Percentiles rank a stretch among this genome's conserved stretches.
These are phyloP conservation scores for Yamadazyma sp. DNA, from an alignment of 805 yeast species.

Conservation along the genomic window DNA sequence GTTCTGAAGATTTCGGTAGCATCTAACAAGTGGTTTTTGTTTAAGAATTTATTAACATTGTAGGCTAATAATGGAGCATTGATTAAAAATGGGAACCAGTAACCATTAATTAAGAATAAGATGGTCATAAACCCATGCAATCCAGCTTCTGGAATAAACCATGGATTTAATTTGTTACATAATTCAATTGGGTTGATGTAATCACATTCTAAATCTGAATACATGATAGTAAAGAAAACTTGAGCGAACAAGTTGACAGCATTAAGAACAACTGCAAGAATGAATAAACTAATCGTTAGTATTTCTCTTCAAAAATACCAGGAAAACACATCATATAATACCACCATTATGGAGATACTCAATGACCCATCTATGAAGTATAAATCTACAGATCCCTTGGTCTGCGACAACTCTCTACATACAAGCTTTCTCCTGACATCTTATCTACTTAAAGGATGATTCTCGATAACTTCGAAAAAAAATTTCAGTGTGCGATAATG, in stretches of 20 bases:
- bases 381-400: too few species aligned
- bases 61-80: constrained; percentile 81
- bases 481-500: constrained; percentile 5
- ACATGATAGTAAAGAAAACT: constrained; percentile 93
- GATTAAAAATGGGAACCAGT: constrained; percentile 85
- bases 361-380: too few species aligned
- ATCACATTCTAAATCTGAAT: constrained; percentile 92
- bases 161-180: constrained; percentile 87
- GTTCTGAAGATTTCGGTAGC: constrained; percentile 98
- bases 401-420: too few species aligned
- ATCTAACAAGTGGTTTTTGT: constrained; percentile 82
- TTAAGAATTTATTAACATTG: constrained; percentile 75
- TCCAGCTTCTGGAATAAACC: constrained; percentile 86
- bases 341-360: too few species aligned
- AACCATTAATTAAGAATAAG: constrained; percentile 78
- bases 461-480: constrained; percentile 4
- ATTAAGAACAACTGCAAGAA: constrained; percentile 76
- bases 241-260: constrained; percentile 87
- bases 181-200: constrained; percentile 96
- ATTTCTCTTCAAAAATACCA: not conserved
- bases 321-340: not conserved
- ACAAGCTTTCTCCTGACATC: constrained; percentile 51
- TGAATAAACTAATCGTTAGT: constrained; percentile 49
- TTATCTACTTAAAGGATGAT: not conserved
- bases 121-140: constrained; percentile 70